phyloP scores from a whole-genome alignment of 768 basidiomycete genomes.

The Xerocomus spinulosus region DNA sequence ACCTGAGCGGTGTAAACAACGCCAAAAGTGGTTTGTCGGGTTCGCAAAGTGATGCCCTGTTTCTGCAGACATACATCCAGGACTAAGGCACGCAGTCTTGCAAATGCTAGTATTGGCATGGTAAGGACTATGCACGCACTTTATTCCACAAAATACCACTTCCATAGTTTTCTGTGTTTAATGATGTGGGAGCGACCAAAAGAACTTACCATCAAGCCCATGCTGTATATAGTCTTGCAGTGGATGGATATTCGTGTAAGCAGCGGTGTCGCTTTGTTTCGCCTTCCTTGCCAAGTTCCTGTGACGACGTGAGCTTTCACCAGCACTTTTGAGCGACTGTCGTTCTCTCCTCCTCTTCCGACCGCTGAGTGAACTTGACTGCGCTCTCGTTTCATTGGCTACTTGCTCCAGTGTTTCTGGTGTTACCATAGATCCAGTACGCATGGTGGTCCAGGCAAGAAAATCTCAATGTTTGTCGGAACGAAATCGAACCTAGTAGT shows the following conservation, averaged over 20 bases:
- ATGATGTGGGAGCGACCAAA: neutral
- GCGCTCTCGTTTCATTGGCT: too few relatives aligned
- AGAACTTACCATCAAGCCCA: conserved; percentile 52
- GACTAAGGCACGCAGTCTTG: conserved; percentile 36
- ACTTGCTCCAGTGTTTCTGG: too few relatives aligned
- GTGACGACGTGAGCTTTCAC: too few relatives aligned
- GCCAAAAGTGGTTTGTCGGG: conserved; percentile 82
- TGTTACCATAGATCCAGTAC: too few relatives aligned
- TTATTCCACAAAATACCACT: conserved; percentile 87
- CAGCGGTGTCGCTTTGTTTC: conserved; percentile 46
- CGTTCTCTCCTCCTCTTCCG: neutral
- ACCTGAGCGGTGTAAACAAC: conserved; percentile 65
- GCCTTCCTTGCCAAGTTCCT: conserved; percentile 21
- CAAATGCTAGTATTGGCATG: neutral
- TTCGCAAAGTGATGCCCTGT: conserved; percentile 77
- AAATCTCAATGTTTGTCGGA: too few relatives aligned
- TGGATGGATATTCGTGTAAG: conserved; percentile 45
- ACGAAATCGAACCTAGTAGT: too few relatives aligned
- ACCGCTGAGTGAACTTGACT: neutral
- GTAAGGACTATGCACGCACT: conserved; percentile 40
- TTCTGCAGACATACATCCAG: conserved; percentile 62
- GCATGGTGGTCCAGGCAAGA: too few relatives aligned
- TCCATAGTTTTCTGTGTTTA: neutral
- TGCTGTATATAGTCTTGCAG: conserved; percentile 50
- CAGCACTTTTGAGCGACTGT: too few relatives aligned